Evolutionary conservation across 495 filamentous ascomycete species (phyloP), one percentile per base, ranked within the genome.

Genomic region (Penicillium verhagenii): DNA sequence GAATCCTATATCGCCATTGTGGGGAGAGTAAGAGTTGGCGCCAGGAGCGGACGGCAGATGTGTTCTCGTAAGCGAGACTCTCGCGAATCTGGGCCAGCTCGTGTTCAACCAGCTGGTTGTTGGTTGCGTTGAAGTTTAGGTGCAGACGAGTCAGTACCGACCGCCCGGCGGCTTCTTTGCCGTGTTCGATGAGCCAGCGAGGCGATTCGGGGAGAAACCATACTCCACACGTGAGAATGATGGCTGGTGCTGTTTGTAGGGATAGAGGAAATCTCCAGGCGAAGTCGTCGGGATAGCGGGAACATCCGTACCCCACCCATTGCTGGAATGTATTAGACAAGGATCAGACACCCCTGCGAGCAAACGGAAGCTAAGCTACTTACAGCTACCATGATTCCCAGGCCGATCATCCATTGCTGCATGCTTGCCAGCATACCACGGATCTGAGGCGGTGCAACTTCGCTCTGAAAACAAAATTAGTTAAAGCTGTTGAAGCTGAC

Each of bases 251-350:
- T 28, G 71, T 71, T 54, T 83, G 81, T 21, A 84, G 74, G 14
- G 78, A 76, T 19, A 86, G 73, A 0, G 81, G 82, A 31, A 84
- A 76, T 29, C 82, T 69, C 82, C 82, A 82, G 58, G 77, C 67
- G 44, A 81, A 79, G 13, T 69, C 65, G 24, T 72, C 71, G 0
- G 64, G 69, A 61, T 74, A 74, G 1, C 77, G 65, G 1, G 78
- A 80, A 38, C 76, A 81, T 1, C 77, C 80, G 62, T 80, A 82
- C 23, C 79, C 78, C 10, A 77, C 70, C 80, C 80, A 80, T 75
- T 69, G 64, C 65, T 66, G 18, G n/a, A 21, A 19, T 14, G 1
- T 23, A 51, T 38, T 6, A 33, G 31, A 52, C 19, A 40, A 19
- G 33, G 14, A 25, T 14, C n/a, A 37, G 9, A 42, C 0, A 46